Evolutionary conservation across 1,284 basidiomycete genomes (phyloP), one percentile per base, ranked within the genome.

Genomic region (Puccinia polysora): DNA sequence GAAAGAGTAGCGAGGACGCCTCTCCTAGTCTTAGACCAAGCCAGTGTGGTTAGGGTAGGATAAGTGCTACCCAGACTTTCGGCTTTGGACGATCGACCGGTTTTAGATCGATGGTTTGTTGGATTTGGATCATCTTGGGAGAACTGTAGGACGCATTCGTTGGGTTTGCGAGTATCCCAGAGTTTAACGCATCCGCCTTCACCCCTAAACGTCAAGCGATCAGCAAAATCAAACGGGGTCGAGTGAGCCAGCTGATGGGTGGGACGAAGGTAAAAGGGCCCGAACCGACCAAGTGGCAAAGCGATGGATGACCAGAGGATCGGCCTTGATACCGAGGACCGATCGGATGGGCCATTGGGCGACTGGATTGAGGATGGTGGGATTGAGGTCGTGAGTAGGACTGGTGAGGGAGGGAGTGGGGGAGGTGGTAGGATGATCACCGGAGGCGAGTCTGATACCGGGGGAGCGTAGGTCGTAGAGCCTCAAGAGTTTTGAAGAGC

Each of bases 151-250:
- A 69, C 52, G 32, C 53, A 49, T 69, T 69, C 67, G 30, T 36
- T 67, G 23, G 56, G 36, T 43, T 69, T 69, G 18, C 67, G 67
- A 10, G 56, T 69, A 47, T 69, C 67, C 67, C 67, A 69, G 14
- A 69, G 43, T 28, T 58, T 69, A 0, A 69, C 56, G 38, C 28
- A 69, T 34, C 55, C 55, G 34, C 60, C 67, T 25, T 69, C 67
- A 32, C 67, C 56, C 67, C 67, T 69, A 58, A 18, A 68, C 25
- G 34, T 32, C 20, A 40, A 59, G 32, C 18, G 34, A 36, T n/a
- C n/a, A n/a, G 15, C 30, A 40, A 56, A n/a, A 18, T 8, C n/a
- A 58, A 12, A 45, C n/a, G 12, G 18, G 15, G 38, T 40, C 23
- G 15, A n/a, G 20, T 43, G 36, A 34, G 15, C n/a, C 14, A 28